Percentiles rank a stretch among this genome's conserved stretches.
These are phyloP conservation scores for Paramecium sonneborni DNA, from an alignment of 73 alveolate species.

Conservation along the genomic window DNA sequence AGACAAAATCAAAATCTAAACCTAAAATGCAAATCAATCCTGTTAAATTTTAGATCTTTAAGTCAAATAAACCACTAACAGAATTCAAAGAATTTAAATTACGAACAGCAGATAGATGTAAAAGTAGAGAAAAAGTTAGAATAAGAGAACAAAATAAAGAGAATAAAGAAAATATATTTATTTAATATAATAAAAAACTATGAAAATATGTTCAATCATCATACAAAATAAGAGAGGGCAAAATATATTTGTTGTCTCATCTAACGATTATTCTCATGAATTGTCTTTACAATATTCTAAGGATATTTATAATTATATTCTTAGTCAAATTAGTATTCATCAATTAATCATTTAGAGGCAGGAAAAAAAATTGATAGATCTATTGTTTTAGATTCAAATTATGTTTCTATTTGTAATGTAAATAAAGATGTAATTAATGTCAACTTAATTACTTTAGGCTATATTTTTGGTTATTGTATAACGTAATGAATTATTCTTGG, in stretches of 20 bases:
- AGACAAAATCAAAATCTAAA: neutral
- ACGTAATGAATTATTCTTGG: conserved; percentile 21
- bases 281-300: neutral
- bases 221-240: conserved; percentile 31
- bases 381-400: conserved; percentile 50
- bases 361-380: conserved; percentile 32
- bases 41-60: neutral
- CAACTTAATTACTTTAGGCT: conserved; percentile 3
- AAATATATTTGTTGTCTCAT: conserved; percentile 46
- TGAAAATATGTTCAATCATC: conserved; percentile 48
- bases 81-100: conserved; percentile 50
- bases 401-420: conserved; percentile 30
- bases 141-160: conserved; percentile 14
- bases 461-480: conserved; percentile 45
- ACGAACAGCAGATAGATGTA: conserved; percentile 1
- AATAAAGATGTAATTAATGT: conserved; percentile 9
- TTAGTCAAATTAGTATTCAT: conserved; percentile 2
- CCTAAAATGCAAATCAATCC: neutral
- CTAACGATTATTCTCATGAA: conserved; percentile 58
- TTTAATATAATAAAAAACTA: neutral
- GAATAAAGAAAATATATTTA: conserved; percentile 16
- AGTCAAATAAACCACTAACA: conserved; percentile 11
- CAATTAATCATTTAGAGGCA: neutral
- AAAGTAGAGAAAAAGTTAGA: neutral
- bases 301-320: conserved; percentile 29